Base-by-base conservation (phyloP, 441 rosid genomes). In the Gossypium schwendimanii region DNA sequence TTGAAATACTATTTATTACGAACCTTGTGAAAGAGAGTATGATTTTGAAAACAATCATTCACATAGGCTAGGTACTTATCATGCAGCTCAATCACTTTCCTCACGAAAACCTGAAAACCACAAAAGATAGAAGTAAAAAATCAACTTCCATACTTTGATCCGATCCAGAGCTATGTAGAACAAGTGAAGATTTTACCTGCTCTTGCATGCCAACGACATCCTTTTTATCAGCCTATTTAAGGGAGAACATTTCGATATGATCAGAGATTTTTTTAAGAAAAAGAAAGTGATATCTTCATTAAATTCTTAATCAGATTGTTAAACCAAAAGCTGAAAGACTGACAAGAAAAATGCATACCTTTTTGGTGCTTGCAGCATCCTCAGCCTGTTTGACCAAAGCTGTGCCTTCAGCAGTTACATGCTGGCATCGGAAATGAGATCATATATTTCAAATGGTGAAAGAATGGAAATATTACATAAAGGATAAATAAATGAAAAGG, bases 201-300 rank as follows among this genome's bases (percentile, higher is more conserved):
- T 82, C 87, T 68, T 84, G 86, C 74, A 86, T 50, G 20, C 94
- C 94, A 73, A 87, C 89, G 6, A 86, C 77, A 63, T 89, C 94
- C 77, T 73, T 89, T 74, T 86, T 89, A 1, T 89, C 91, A 14
- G 86, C 91, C 94, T 89, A 81, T 71, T 33, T 10, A 65, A 61
- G 28, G 39, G 1, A 75, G 55, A 41, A 45, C 11, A 59, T 47
- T 71, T 57, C 24, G 50, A 61, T 47, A 61, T 74, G 49, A 77
- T 54, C n/a, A 24, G 64, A 0, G 10, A 50, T 26, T 21, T 36
- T 36, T 36, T 36, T 36, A 31, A 63, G 14, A 12, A 47, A 47
- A 53, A 6, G 6, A 53, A 58, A 54, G 61, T 2, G 26, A 9
- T 15, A 33, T 33, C 23, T 31, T 31, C 39, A 33, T 33, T 59